phyloP scores from a whole-genome alignment of 352 stramenopile genomes.

The Phytophthora syringae region DNA sequence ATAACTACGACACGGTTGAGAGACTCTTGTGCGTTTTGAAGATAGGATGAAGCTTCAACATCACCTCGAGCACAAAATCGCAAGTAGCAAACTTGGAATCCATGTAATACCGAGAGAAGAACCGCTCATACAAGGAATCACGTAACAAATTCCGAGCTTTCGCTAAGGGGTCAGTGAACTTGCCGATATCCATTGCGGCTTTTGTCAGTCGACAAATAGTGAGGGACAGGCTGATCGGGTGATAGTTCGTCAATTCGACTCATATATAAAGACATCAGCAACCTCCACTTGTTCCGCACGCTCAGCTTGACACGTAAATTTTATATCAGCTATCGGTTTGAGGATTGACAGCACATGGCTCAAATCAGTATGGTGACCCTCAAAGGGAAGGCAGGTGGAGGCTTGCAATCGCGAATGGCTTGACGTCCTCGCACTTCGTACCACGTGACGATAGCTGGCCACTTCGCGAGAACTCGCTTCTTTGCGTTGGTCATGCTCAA shows the following conservation, averaged over 20 bases:
- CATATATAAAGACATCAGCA: no score
- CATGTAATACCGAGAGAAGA: conserved; percentile 7
- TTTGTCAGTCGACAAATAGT: conserved; percentile 22
- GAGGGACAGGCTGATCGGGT: background rate
- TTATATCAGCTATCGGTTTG: background rate
- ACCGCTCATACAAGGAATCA: conserved; percentile 8
- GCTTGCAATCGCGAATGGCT: conserved; percentile 3
- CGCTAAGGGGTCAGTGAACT: conserved; percentile 12
- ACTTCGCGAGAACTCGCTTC: no score
- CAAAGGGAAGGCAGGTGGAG: conserved; percentile 7
- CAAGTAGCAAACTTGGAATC: conserved; percentile 1
- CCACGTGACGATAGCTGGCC: conserved; percentile 8
- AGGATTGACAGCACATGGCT: conserved; percentile 3
- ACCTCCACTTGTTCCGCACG: no score
- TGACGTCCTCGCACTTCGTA: conserved; percentile 12
- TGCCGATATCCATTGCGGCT: conserved; percentile 14
- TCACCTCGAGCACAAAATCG: conserved; percentile 15
- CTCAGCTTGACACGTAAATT: no score
- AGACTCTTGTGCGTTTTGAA: conserved; percentile 11
- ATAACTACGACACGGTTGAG: conserved; percentile 5
- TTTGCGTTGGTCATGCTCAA: no score
- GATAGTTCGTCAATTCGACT: no score
- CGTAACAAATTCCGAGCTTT: conserved; percentile 9
- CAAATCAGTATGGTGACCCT: conserved; percentile 2
- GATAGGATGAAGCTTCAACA: conserved; percentile 17